A percentile compares a stretch with the other conserved stretches of the same genome.
These are phyloP conservation scores for Beta vulgaris DNA, from an alignment of 148 eudicot species.

Conservation along the genomic window DNA sequence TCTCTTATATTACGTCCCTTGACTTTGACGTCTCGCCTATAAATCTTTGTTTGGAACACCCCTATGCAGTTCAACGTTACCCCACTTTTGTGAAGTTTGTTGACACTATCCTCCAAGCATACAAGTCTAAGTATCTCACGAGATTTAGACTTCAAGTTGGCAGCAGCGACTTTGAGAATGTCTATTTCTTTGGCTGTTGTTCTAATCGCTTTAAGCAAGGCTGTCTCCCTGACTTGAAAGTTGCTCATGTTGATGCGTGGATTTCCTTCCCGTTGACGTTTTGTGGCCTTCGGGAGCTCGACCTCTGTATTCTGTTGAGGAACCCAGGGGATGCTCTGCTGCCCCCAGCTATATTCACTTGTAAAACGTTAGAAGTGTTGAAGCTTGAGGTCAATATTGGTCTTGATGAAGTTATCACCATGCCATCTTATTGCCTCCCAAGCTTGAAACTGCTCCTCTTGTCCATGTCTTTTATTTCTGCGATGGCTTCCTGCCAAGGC, in stretches of 20 bases:
- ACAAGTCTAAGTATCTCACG: neutral
- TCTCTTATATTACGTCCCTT: neutral
- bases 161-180: neutral
- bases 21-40: neutral
- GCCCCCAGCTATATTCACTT: conserved; percentile 1
- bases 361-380: neutral
- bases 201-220: neutral
- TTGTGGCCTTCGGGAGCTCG: neutral
- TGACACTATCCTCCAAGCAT: neutral
- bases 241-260: neutral
- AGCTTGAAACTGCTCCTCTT: conserved; percentile 16
- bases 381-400: conserved; percentile 9
- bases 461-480: neutral
- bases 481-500: conserved; percentile 12
- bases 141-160: neutral
- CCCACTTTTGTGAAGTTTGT: conserved; percentile 2
- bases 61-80: neutral
- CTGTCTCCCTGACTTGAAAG: neutral
- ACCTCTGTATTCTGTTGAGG: neutral
- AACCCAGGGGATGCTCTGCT: neutral
- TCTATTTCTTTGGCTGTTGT: neutral
- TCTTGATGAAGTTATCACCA: conserved; percentile 3
- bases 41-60: neutral
- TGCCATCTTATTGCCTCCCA: conserved; percentile 11
- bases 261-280: neutral